Conservation (phyloP, 352 stramenopile species). For the Chrysophaeum taylorii region DNA sequence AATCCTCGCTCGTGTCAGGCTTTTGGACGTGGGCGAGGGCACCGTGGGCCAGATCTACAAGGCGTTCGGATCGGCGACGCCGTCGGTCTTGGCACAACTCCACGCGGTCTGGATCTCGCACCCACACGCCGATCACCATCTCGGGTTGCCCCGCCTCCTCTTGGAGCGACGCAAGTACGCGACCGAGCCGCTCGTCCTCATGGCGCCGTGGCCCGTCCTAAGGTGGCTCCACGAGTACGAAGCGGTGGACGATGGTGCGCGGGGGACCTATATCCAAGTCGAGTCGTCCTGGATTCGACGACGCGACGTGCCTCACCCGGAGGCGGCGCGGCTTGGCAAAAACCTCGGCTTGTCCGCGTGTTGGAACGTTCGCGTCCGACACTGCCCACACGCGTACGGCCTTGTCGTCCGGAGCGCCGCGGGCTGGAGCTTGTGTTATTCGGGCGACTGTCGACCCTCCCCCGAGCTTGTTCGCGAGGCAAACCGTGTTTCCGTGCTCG, state of each 20-base stretch:
- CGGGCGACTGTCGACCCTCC: conserved; percentile 82
- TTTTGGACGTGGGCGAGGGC: conserved; percentile 92
- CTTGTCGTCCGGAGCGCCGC: conserved; percentile 56
- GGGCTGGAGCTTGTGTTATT: conserved; percentile 75
- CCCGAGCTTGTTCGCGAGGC: conserved; percentile 42
- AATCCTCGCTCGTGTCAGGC: conserved; percentile 29
- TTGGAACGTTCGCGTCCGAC: conserved; percentile 49
- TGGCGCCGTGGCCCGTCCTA: conserved; percentile 72
- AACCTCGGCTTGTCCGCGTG: conserved; percentile 39
- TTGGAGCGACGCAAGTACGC: conserved; percentile 40
- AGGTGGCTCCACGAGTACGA: conserved; percentile 81
- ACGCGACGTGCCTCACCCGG: conserved; percentile 22
- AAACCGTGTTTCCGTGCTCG: conserved; percentile 62
- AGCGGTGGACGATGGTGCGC: conserved; percentile 56
- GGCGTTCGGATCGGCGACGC: conserved; percentile 27
- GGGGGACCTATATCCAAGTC: conserved; percentile 68
- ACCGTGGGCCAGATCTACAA: conserved; percentile 73
- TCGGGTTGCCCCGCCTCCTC: conserved; percentile 79
- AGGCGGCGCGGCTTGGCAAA: conserved; percentile 30
- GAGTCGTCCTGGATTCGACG: conserved; percentile 58
- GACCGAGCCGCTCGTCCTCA: conserved; percentile 62
- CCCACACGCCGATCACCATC: conserved; percentile 92
- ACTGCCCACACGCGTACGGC: conserved; percentile 76
- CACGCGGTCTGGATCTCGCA: conserved; percentile 92
- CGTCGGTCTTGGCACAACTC: conserved; percentile 51